Percentiles rank a stretch among this genome's conserved stretches.
Evolutionary conservation across 805 yeast species (phyloP).

Genomic region (Jamesozyma lodderae): DNA sequence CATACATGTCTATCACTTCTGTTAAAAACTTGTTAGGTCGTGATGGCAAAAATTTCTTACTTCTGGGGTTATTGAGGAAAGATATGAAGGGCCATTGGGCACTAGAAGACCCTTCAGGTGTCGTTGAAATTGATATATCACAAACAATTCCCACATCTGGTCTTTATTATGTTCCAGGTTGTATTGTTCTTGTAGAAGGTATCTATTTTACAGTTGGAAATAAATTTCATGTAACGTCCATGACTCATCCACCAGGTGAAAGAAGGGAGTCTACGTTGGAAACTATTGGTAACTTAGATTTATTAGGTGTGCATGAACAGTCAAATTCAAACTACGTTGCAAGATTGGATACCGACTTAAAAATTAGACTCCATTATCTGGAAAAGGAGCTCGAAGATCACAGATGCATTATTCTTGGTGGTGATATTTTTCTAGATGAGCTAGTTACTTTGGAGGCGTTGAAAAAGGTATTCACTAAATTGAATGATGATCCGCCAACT

Average conservation of each 20-base stretch:
- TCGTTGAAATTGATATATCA: slow-evolving; percentile 55
- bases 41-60: slow-evolving; percentile 61
- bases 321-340: slow-evolving; percentile 32
- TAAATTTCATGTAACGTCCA: slow-evolving; percentile 62
- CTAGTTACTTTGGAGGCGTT: slow-evolving; percentile 51
- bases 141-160: slow-evolving; percentile 56
- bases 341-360: slow-evolving; percentile 54
- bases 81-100: slow-evolving; percentile 61
- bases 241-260: slow-evolving; percentile 88
- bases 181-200: slow-evolving; percentile 77
- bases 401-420: slow-evolving; percentile 61
- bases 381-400: slow-evolving; percentile 53
- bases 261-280: slow-evolving; percentile 55
- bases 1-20: slow-evolving; percentile 44
- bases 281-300: slow-evolving; percentile 72
- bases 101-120: slow-evolving; percentile 74
- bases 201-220: slow-evolving; percentile 59
- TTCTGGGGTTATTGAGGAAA: slow-evolving; percentile 67
- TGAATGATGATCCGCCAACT: slow-evolving; percentile 54
- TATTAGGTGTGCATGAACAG: slow-evolving; percentile 39
- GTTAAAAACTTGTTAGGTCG: slow-evolving; percentile 83
- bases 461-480: slow-evolving; percentile 45
- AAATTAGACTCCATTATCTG: slow-evolving; percentile 42
- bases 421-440: slow-evolving; percentile 61
- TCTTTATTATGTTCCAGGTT: slow-evolving; percentile 63